Evolutionary conservation across 2,329 filamentous ascomycete genomes (phyloP).

Genomic region (Trichoderma afroharzianum): DNA sequence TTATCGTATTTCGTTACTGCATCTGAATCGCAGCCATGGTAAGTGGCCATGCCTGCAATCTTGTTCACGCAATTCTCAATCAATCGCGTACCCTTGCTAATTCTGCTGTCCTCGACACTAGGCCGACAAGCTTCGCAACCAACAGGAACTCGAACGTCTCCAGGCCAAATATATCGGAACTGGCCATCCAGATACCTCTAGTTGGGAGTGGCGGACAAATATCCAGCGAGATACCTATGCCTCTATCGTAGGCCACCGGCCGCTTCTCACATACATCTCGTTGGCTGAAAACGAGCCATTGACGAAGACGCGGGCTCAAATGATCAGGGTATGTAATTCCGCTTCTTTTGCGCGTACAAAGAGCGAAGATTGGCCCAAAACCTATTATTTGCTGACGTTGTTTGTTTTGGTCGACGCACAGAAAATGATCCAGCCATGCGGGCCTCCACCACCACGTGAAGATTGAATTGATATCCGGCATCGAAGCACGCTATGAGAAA

Average conservation of each 20-base stretch:
- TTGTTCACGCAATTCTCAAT: not conserved
- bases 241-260: constrained; percentile 84
- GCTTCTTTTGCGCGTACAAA: not conserved
- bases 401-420: constrained; percentile 26
- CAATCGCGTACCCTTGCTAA: not conserved
- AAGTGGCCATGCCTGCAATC: not conserved
- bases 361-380: not conserved
- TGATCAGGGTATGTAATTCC: constrained; percentile 63
- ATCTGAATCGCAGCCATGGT: not conserved
- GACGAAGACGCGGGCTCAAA: constrained; percentile 71
- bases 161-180: constrained; percentile 96
- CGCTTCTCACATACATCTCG: constrained; percentile 82
- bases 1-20: fast-evolving
- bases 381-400: constrained; percentile 15
- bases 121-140: constrained; percentile 97
- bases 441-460: constrained; percentile 55
- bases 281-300: constrained; percentile 83
- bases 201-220: constrained; percentile 96
- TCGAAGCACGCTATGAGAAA: not conserved
- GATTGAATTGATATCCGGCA: constrained; percentile 41
- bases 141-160: constrained; percentile 95
- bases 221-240: constrained; percentile 91
- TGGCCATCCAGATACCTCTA: constrained; percentile 92
- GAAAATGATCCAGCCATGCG: constrained; percentile 66
- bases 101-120: constrained; percentile 26